These are phyloP conservation scores for Pythium aquatile DNA, from an alignment of 352 stramenopile species.

Conservation along the genomic window DNA sequence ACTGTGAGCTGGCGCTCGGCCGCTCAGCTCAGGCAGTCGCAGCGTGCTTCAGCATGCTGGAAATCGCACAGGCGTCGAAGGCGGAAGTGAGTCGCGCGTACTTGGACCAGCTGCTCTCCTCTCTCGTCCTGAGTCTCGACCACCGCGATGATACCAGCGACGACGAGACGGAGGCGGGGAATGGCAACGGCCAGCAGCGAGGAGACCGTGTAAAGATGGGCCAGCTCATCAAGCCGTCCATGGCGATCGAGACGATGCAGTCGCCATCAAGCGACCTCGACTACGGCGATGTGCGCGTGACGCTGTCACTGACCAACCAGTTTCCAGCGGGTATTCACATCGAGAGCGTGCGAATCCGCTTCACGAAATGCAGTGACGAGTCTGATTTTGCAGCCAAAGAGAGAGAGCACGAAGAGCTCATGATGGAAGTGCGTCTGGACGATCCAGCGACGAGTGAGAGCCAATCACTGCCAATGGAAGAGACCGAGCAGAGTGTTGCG, in stretches of 20 bases:
- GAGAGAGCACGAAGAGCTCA: background rate
- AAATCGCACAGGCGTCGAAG: conserved; percentile 48
- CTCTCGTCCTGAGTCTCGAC: conserved; percentile 44
- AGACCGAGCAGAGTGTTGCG: background rate
- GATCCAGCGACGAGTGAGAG: background rate
- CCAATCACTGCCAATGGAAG: background rate
- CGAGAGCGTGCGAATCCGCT: conserved; percentile 51
- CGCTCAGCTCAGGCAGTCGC: conserved; percentile 51
- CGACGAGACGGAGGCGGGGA: background rate
- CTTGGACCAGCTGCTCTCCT: conserved; percentile 45
- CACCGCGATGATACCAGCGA: conserved; percentile 3
- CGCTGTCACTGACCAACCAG: conserved; percentile 49
- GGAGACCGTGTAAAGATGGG: conserved; percentile 44
- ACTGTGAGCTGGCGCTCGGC: conserved; percentile 50
- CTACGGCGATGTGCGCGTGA: conserved; percentile 59
- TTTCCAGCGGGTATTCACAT: conserved; percentile 59
- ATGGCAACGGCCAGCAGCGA: background rate
- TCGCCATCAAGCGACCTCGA: conserved; percentile 37
- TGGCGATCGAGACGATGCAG: conserved; percentile 61
- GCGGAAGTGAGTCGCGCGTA: conserved; percentile 45
- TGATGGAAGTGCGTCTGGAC: background rate
- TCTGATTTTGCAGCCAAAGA: background rate
- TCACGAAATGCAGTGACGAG: conserved; percentile 13
- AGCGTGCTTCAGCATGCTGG: conserved; percentile 64
- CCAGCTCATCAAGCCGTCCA: conserved; percentile 44